Evolutionary conservation across 2,329 filamentous ascomycete species (phyloP).

Genomic region (Scedosporium dehoogii): DNA sequence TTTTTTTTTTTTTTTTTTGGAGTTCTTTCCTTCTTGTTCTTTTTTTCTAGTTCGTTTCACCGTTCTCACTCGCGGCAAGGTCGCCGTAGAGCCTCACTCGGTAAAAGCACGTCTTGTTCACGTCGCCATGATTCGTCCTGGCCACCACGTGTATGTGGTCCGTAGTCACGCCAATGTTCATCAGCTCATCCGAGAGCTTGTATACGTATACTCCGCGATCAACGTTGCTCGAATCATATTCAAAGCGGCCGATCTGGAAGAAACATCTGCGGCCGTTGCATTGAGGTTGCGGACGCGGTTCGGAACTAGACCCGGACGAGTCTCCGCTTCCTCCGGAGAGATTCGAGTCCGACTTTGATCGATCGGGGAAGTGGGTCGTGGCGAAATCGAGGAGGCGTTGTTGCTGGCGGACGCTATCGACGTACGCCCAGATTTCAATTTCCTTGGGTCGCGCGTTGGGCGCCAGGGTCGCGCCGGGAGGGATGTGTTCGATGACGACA

Average conservation of each 20-base stretch:
- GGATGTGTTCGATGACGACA: constrained; percentile 63
- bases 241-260: constrained; percentile 48
- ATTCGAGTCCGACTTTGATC: not conserved
- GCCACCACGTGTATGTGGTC: constrained; percentile 45
- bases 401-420: constrained; percentile 34
- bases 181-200: constrained; percentile 38
- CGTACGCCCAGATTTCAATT: constrained; percentile 60
- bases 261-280: constrained; percentile 24
- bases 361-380: constrained; percentile 26
- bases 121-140: constrained; percentile 46
- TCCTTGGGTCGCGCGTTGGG: constrained; percentile 53
- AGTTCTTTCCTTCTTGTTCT: not conserved
- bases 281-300: not conserved
- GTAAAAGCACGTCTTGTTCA: constrained; percentile 56
- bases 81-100: constrained; percentile 48
- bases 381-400: constrained; percentile 33
- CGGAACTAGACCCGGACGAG: too few relatives aligned
- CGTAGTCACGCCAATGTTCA: constrained; percentile 35
- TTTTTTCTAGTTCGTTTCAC: not conserved
- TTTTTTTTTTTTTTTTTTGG: not conserved
- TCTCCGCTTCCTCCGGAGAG: too few relatives aligned
- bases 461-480: constrained; percentile 49
- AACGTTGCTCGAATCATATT: constrained; percentile 35
- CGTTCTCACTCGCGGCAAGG: constrained; percentile 10
- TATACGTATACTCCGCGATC: constrained; percentile 43